These are phyloP conservation scores for Leishmania guyanensis DNA, from an alignment of 208 protist species.

Conservation along the genomic window DNA sequence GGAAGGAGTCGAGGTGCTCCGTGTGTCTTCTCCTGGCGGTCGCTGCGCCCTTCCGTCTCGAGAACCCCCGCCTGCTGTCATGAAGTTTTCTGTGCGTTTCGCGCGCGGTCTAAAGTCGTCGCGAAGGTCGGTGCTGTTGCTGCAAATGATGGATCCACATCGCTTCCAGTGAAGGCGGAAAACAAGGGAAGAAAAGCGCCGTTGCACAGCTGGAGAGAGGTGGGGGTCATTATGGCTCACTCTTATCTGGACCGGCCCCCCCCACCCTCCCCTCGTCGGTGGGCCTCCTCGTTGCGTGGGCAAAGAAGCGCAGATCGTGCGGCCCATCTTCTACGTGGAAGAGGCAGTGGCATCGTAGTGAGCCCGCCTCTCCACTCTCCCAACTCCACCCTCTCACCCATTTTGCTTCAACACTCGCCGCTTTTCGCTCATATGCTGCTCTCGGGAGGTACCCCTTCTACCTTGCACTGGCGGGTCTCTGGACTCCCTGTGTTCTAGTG, in stretches of 20 bases:
- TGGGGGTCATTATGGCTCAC: neutral
- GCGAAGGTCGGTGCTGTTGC: neutral
- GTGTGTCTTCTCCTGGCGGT: neutral
- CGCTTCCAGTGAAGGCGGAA: neutral
- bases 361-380: neutral
- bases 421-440: neutral
- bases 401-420: neutral
- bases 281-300: neutral
- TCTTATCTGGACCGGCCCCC: neutral
- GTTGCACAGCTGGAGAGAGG: neutral
- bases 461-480: neutral
- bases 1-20: neutral
- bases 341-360: neutral
- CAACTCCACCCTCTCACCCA: neutral
- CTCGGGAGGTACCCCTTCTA: neutral
- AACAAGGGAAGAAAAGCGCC: neutral
- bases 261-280: neutral
- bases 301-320: neutral
- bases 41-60: neutral
- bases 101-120: neutral
- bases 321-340: neutral
- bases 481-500: neutral
- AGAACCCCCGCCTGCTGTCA: neutral
- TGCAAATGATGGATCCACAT: neutral
- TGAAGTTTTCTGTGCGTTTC: neutral